phyloP scores from a whole-genome alignment of 306 rosid species.

The Castanea crenata region DNA sequence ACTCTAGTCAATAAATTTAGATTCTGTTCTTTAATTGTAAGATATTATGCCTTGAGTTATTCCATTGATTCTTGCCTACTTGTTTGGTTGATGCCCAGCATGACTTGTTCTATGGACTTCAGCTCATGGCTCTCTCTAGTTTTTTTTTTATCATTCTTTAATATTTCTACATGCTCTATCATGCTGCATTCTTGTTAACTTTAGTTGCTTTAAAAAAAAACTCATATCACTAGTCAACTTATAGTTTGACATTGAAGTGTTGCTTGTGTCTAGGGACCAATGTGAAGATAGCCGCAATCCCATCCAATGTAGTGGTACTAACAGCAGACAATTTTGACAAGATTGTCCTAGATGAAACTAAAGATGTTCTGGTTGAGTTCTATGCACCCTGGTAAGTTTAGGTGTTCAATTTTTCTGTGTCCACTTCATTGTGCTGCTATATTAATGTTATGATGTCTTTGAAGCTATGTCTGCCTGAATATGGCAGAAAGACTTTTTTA shows the following conservation, averaged over 20 bases:
- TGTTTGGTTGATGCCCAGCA: background rate
- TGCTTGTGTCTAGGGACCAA: conserved; percentile 63
- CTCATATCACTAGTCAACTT: conserved; percentile 3
- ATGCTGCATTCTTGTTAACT: background rate
- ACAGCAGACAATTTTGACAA: conserved; percentile 57
- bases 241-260: conserved; percentile 10
- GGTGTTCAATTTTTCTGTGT: conserved; percentile 5
- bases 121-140: background rate
- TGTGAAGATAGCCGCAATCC: conserved; percentile 71
- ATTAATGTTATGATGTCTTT: background rate
- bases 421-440: background rate
- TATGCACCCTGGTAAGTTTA: conserved; percentile 86
- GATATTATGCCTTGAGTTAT: no score
- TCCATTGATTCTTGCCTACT: background rate
- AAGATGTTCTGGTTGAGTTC: conserved; percentile 89
- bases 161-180: conserved; percentile 14
- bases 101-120: background rate
- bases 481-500: background rate
- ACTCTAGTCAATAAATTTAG: no score
- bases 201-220: background rate
- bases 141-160: background rate
- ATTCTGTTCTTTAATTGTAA: no score
- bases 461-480: background rate
- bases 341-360: conserved; percentile 71
- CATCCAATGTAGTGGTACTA: conserved; percentile 67